Evolutionary conservation across 192 early-diverging fungal genomes (phyloP), one percentile per base, ranked within the genome.

Genomic region (Phycomyces nitens): DNA sequence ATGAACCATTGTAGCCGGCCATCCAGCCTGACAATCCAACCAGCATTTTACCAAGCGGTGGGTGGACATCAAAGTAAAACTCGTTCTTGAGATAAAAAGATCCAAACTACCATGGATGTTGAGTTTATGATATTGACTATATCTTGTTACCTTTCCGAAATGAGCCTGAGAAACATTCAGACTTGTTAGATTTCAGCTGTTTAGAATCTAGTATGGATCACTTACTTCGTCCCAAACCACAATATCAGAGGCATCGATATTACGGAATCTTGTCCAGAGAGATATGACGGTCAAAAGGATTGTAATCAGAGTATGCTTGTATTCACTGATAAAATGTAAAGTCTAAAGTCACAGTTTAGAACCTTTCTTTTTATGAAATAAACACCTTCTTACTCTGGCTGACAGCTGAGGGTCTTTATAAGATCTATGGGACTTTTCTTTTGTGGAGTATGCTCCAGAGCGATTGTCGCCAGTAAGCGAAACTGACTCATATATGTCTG

Each of bases 1-100:
- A 98, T 0, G 80, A 74, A 1, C 95, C 96, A 72, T 97, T 83
- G 68, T 90, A 97, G 0, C 93, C 90, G 8, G 85, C 90, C 22
- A 99, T 54, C 0, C 84, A 56, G 41, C 92, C 97, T 2, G 94
- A 84, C 16, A 97, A 72, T 0, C 88, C 95, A 20, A 95, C 84
- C 22, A 99, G 79, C 84, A 98, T 98, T 79, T 99, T 99, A 44
- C 96, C 96, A 59, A 97, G 75, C 5, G 97, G 96, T 27, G 97
- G 97, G 68, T 99, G 97, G 1, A 99, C 96, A 77, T 99, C 97
- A 71, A 94, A 94, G 68, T 97, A 99, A 64, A 97, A 99, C 44
- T 91, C 90, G 22, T 83, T 74, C 58, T 96, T 95, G 43, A 99
- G 70, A 76, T 99, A 99, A 71, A 94, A 79, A 9, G 89, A 92